phyloP scores from a whole-genome alignment of 371 early-diverging fungal species.

The Capillidium rhysosporum region DNA sequence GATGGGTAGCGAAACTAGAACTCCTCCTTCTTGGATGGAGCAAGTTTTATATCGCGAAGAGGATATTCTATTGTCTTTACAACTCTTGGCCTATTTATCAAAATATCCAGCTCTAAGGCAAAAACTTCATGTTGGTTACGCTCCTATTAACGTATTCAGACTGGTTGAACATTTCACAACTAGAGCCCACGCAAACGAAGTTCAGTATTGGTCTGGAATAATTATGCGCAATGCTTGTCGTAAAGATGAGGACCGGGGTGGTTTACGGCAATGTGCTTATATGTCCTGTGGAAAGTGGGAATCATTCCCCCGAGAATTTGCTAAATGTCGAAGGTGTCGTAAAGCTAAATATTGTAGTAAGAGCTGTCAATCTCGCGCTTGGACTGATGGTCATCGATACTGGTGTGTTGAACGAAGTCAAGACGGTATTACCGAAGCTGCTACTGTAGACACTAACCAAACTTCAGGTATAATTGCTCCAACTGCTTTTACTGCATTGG shows the following conservation, averaged over 20 bases:
- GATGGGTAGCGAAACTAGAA: slow-evolving; percentile 7
- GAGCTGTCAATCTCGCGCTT: slow-evolving; percentile 48
- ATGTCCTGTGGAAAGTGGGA: slow-evolving; percentile 61
- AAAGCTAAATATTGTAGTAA: slow-evolving; percentile 64
- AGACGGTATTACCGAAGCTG: not conserved
- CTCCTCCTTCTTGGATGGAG: slow-evolving; percentile 18
- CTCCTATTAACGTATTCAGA: slow-evolving; percentile 38
- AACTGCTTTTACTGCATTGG: no score
- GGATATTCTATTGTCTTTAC: slow-evolving; percentile 63
- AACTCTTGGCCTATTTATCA: slow-evolving; percentile 66
- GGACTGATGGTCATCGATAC: slow-evolving; percentile 58
- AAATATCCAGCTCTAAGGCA: slow-evolving; percentile 59
- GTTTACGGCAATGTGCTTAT: slow-evolving; percentile 52
- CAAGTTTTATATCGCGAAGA: slow-evolving; percentile 54
- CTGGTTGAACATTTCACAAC: slow-evolving; percentile 53
- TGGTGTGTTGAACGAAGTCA: slow-evolving; percentile 39
- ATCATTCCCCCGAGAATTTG: slow-evolving; percentile 48
- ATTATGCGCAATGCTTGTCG: slow-evolving; percentile 67
- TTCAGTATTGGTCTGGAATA: slow-evolving; percentile 56
- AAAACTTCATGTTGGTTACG: slow-evolving; percentile 34
- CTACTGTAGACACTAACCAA: not conserved
- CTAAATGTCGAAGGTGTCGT: slow-evolving; percentile 60
- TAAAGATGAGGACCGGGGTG: slow-evolving; percentile 46
- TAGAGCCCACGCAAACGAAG: slow-evolving; percentile 34
- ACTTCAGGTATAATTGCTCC: no score